phyloP scores from a whole-genome alignment of 768 basidiomycete species.

The Hypholoma fasciculare region DNA sequence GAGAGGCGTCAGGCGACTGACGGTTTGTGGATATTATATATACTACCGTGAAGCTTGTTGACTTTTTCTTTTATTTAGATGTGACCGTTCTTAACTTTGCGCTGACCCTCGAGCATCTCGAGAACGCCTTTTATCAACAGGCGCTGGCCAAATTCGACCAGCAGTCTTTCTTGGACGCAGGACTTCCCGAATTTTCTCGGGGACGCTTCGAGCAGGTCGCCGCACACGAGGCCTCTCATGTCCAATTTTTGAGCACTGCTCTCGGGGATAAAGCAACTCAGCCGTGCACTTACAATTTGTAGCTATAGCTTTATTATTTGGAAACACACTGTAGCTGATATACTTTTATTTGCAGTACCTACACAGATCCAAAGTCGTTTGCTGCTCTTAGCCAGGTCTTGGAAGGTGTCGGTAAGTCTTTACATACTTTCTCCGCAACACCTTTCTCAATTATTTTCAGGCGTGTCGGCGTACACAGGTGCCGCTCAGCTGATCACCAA shows the following conservation, averaged over 20 bases:
- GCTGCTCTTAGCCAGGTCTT: slow-evolving; percentile 49
- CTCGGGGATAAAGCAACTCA: slow-evolving; percentile 50
- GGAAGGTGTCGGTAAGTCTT: slow-evolving; percentile 37
- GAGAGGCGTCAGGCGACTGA: slow-evolving; percentile 8
- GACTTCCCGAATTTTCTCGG: slow-evolving; percentile 46
- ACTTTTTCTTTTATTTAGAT: slow-evolving; percentile 1
- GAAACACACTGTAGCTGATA: background rate
- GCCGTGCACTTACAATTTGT: slow-evolving; percentile 64
- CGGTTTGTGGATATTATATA: slow-evolving; percentile 1
- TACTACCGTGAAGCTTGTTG: background rate
- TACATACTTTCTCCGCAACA: background rate
- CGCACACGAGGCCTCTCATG: slow-evolving; percentile 53
- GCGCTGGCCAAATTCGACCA: slow-evolving; percentile 44
- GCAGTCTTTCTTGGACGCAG: slow-evolving; percentile 44
- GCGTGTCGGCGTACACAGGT: slow-evolving; percentile 54
- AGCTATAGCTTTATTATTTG: slow-evolving; percentile 1
- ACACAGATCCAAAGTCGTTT: slow-evolving; percentile 50
- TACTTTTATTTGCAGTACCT: slow-evolving; percentile 24
- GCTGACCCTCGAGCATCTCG: slow-evolving; percentile 50
- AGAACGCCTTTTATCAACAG: slow-evolving; percentile 43
- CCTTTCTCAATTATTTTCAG: slow-evolving; percentile 7
- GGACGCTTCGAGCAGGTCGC: slow-evolving; percentile 50
- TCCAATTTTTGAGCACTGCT: slow-evolving; percentile 32
- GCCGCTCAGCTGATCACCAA: slow-evolving; percentile 48
- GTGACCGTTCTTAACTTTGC: slow-evolving; percentile 40